Evolutionary conservation across 225 moss, liverwort and hornwort species (phyloP).

Genomic region (Pleurozium schreberi): DNA sequence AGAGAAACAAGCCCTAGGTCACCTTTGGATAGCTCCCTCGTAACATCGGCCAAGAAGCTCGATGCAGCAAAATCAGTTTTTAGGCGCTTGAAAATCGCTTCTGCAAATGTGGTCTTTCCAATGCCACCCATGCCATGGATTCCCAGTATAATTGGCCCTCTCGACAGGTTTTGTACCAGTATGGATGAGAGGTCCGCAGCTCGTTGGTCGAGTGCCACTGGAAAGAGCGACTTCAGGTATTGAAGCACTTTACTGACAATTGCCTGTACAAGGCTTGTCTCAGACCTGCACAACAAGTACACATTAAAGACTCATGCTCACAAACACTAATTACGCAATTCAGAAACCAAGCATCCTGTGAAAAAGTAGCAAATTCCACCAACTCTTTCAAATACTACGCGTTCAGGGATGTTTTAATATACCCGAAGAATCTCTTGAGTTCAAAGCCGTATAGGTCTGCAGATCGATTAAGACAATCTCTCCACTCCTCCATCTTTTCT

Average conservation of each 20-base stretch:
- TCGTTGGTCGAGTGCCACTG: neutral
- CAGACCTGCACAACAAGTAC: neutral
- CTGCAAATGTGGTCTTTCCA: neutral
- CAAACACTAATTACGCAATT: neutral
- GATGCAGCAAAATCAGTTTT: neutral
- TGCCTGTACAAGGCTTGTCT: neutral
- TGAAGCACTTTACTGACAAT: conserved; percentile 1
- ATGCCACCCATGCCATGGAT: neutral
- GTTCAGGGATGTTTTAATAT: neutral
- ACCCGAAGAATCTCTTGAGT: neutral
- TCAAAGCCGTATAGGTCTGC: neutral
- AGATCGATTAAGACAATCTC: neutral
- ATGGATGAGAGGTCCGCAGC: neutral
- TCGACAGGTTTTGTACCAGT: neutral
- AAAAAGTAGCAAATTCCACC: neutral
- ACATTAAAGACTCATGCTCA: neutral
- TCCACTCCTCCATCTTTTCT: neutral
- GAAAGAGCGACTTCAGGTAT: neutral
- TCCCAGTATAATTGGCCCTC: neutral
- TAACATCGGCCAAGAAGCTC: neutral
- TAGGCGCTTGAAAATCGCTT: neutral
- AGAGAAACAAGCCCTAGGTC: neutral
- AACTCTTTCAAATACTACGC: neutral
- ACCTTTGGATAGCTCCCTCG: neutral
- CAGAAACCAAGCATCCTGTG: neutral